These are phyloP conservation scores for Aspergillus uvarum DNA, from an alignment of 2,329 filamentous ascomycete species.

Conservation along the genomic window DNA sequence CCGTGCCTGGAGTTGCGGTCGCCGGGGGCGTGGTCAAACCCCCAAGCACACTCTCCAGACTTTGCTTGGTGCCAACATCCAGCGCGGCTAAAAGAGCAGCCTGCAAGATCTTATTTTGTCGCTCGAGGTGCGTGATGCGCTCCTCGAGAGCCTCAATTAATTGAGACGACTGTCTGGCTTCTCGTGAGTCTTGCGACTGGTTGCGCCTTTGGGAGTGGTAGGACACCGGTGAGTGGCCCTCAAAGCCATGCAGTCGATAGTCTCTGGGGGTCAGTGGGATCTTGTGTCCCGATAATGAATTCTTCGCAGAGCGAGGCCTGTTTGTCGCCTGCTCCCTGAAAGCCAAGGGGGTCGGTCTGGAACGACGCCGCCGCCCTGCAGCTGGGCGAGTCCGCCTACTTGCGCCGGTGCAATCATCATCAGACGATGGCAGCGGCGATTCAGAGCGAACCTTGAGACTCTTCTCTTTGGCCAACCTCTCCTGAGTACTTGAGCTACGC, in stretches of 20 bases:
- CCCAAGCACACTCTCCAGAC: conserved; percentile 27
- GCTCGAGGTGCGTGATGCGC: conserved; percentile 41
- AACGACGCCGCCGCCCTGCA: conserved; percentile 14
- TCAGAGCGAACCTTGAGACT: conserved; percentile 23
- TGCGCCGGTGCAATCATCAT: conserved; percentile 37
- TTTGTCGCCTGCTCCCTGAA: conserved; percentile 8
- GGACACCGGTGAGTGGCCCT: conserved; percentile 26
- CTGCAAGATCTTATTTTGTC: conserved; percentile 45
- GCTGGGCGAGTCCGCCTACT: conserved; percentile 10
- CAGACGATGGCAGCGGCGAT: conserved; percentile 41
- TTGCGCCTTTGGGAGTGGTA: conserved; percentile 25
- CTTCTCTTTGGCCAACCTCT: conserved; percentile 18
- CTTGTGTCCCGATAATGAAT: conserved; percentile 8
- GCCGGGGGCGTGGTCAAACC: conserved; percentile 24
- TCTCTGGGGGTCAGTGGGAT: conserved; percentile 27
- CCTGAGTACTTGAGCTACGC: conserved; percentile 23
- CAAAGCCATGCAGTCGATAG: conserved; percentile 18
- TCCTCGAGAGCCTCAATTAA: conserved; percentile 34
- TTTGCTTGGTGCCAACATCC: conserved; percentile 37
- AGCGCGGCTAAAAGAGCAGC: conserved; percentile 43
- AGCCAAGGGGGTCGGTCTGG: conserved; percentile 10
- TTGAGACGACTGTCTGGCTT: conserved; percentile 16
- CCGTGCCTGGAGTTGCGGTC: conserved; percentile 16
- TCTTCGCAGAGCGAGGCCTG: conserved; percentile 10
- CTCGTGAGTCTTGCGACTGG: conserved; percentile 22